Evolutionary conservation across 2,329 filamentous ascomycete species (phyloP).

Genomic region (Balansia obtecta): DNA sequence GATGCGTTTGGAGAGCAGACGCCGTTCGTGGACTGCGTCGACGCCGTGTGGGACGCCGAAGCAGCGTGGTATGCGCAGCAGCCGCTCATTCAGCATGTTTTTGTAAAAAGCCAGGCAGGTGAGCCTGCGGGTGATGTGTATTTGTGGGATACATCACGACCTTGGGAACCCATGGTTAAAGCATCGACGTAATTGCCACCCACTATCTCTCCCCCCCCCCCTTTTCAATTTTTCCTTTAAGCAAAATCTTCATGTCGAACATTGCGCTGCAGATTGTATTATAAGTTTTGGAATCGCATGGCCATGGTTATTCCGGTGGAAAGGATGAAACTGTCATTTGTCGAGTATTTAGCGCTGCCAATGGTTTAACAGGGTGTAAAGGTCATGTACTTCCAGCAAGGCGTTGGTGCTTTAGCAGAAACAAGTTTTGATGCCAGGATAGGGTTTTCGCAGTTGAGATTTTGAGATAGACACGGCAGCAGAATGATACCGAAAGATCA

Average conservation of each 20-base stretch:
- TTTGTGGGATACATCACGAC: slow-evolving; percentile 27
- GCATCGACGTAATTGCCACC: slow-evolving; percentile 16
- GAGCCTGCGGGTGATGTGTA: slow-evolving; percentile 24
- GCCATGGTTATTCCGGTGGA: not conserved
- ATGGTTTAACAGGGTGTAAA: not conserved
- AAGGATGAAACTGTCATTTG: not conserved
- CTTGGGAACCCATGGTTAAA: slow-evolving; percentile 32
- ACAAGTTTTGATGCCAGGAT: not conserved
- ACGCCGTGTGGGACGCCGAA: not conserved
- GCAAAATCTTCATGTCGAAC: not conserved
- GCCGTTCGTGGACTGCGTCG: slow-evolving; percentile 16
- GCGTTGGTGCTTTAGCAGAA: slow-evolving; percentile 2
- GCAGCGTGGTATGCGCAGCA: not conserved
- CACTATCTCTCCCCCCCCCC: too few species aligned
- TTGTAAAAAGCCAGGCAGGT: slow-evolving; percentile 22
- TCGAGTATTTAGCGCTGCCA: not conserved
- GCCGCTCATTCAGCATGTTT: slow-evolving; percentile 20
- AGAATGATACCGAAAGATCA: slow-evolving; percentile 1
- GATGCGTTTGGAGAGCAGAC: slow-evolving; percentile 21
- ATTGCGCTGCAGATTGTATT: not conserved
- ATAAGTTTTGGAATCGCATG: not conserved
- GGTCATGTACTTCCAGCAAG: not conserved
- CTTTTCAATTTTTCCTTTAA: not conserved
- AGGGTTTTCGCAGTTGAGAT: not conserved
- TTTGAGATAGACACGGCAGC: not conserved